These are phyloP conservation scores for Penicillium corylophilum DNA, from an alignment of 2,329 filamentous ascomycete genomes.

Conservation along the genomic window DNA sequence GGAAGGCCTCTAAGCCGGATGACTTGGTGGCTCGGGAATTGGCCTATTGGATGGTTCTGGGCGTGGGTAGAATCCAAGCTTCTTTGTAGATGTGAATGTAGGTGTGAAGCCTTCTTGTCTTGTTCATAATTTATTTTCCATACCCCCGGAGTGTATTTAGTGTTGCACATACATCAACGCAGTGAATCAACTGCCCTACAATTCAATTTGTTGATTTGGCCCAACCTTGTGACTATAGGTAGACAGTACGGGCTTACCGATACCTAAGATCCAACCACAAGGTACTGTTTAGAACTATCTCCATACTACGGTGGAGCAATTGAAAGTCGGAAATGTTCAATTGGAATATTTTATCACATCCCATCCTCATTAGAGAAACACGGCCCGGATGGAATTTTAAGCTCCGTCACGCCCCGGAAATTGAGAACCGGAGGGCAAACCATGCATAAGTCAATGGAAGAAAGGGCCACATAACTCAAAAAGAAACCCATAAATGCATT, in stretches of 20 bases:
- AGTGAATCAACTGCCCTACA: neutral
- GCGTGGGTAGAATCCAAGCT: constrained; percentile 71
- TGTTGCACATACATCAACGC: constrained; percentile 6
- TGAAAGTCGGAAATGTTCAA: constrained; percentile 25
- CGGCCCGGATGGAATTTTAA: constrained; percentile 20
- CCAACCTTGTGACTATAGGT: no score
- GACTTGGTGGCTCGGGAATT: constrained; percentile 78
- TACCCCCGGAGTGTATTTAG: constrained; percentile 16
- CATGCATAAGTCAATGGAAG: constrained; percentile 21
- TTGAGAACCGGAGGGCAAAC: constrained; percentile 17
- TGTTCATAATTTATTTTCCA: constrained; percentile 9
- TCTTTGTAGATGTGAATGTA: constrained; percentile 18
- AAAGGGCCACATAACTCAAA: constrained; percentile 26
- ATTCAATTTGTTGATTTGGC: neutral
- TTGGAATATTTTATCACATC: constrained; percentile 30
- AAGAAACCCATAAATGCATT: constrained; percentile 31
- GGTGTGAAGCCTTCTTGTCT: constrained; percentile 5
- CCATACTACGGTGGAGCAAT: constrained; percentile 9
- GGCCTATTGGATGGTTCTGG: constrained; percentile 93
- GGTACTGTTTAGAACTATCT: neutral
- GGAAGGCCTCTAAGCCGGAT: constrained; percentile 56
- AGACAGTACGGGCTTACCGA: no score
- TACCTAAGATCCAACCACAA: neutral
- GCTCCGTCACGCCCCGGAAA: constrained; percentile 21
- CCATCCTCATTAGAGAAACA: constrained; percentile 28